These are phyloP conservation scores for Phytophthora kernoviae DNA, from an alignment of 352 stramenopile species.

Conservation along the genomic window DNA sequence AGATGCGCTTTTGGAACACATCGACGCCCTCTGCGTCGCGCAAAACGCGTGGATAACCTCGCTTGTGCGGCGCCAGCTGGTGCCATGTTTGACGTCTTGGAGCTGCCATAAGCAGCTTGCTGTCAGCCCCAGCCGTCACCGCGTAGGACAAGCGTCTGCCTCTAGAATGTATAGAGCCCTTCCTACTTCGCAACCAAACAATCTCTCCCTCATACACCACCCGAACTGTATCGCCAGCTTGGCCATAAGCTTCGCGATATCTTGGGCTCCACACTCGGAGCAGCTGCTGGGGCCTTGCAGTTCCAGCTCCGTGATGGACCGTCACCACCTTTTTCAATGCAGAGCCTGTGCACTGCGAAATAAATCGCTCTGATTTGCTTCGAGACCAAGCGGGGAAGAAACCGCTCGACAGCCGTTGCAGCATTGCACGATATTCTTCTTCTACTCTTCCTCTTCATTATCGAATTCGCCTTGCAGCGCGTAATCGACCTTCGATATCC, in stretches of 20 bases:
- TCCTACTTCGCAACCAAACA: background rate
- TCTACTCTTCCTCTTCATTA: slow-evolving; percentile 25
- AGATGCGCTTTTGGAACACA: slow-evolving; percentile 32
- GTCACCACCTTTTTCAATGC: slow-evolving; percentile 30
- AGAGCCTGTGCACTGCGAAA: slow-evolving; percentile 19
- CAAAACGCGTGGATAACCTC: slow-evolving; percentile 25
- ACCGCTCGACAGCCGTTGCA: slow-evolving; percentile 27
- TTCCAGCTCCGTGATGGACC: slow-evolving; percentile 15
- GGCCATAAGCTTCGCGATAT: slow-evolving; percentile 21
- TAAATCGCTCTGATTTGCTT: slow-evolving; percentile 18
- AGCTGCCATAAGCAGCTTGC: background rate
- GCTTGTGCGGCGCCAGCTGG: slow-evolving; percentile 14
- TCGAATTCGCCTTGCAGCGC: slow-evolving; percentile 27
- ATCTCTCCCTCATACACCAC: slow-evolving; percentile 18
- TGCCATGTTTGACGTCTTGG: slow-evolving; percentile 19
- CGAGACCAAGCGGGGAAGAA: slow-evolving; percentile 11
- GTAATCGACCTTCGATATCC: slow-evolving; percentile 1
- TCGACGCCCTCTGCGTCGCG: slow-evolving; percentile 19
- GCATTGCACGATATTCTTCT: slow-evolving; percentile 30
- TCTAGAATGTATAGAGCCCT: slow-evolving; percentile 22
- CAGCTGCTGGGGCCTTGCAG: slow-evolving; percentile 23
- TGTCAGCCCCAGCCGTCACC: background rate
- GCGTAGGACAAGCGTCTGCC: background rate
- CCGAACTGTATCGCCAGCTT: slow-evolving; percentile 1
- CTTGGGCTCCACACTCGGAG: slow-evolving; percentile 18